Conservation (phyloP, 1,284 basidiomycete genomes). For the Cutaneotrichosporon sp. region DNA sequence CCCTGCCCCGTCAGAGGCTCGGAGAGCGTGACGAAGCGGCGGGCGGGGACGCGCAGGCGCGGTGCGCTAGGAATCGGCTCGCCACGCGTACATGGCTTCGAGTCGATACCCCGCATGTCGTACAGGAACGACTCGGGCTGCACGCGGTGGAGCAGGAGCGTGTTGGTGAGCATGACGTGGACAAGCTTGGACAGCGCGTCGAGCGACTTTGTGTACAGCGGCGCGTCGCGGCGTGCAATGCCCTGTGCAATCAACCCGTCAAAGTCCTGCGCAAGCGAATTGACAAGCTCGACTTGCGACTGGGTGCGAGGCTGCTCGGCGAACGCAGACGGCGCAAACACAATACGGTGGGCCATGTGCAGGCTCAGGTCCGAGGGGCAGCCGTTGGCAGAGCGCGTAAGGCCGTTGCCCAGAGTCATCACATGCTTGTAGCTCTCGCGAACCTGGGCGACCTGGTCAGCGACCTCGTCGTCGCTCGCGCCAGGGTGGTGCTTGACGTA, state of each 20-base stretch:
- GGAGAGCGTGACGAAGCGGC: slow-evolving; percentile 18
- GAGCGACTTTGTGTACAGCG: slow-evolving; percentile 5
- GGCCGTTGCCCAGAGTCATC: slow-evolving; percentile 17
- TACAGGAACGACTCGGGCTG: slow-evolving; percentile 21
- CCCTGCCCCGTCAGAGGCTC: slow-evolving; percentile 21
- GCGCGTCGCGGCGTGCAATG: slow-evolving; percentile 4
- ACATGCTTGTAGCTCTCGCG: slow-evolving; percentile 22
- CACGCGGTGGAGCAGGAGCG: slow-evolving; percentile 19
- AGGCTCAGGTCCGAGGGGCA: slow-evolving; percentile 13
- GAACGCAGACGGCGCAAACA: slow-evolving; percentile 1
- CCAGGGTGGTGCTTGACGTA: slow-evolving; percentile 55
- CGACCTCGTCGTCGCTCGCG: slow-evolving; percentile 59
- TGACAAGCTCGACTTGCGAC: slow-evolving; percentile 10
- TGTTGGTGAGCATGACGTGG: slow-evolving; percentile 16
- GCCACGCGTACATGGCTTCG: slow-evolving; percentile 10
- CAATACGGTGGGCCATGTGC: slow-evolving; percentile 18
- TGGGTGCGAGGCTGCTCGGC: not conserved
- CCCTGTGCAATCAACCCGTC: slow-evolving; percentile 9
- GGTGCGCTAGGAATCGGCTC: slow-evolving; percentile 9
- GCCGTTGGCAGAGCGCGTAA: slow-evolving; percentile 1
- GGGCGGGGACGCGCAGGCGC: slow-evolving; percentile 17
- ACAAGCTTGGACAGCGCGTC: slow-evolving; percentile 13
- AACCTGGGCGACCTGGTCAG: slow-evolving; percentile 51
- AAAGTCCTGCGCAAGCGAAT: slow-evolving; percentile 12
- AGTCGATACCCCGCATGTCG: slow-evolving; percentile 17